Evolutionary conservation across 2,329 filamentous ascomycete species (phyloP).

Genomic region (Thermomyces lanuginosus): DNA sequence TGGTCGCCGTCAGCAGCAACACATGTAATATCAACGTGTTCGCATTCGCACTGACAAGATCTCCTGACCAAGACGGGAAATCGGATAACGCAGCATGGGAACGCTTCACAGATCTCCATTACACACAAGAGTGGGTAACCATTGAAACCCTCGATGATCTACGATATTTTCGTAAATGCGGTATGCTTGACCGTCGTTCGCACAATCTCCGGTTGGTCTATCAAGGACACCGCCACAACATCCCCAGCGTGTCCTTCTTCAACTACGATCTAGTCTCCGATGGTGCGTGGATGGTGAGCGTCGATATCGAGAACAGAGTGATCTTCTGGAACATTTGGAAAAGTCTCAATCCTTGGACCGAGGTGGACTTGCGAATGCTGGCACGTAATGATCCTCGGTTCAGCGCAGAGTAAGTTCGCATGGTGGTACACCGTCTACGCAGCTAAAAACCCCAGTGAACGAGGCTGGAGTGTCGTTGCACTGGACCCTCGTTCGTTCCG

Average conservation of each 20-base stretch:
- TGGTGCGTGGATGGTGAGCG: slow-evolving; percentile 41
- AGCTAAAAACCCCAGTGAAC: slow-evolving; percentile 11
- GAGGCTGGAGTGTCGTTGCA: slow-evolving; percentile 32
- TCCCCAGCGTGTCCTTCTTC: slow-evolving; percentile 43
- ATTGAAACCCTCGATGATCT: slow-evolving; percentile 14
- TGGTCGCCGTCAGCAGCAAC: slow-evolving; percentile 79
- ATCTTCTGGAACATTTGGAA: slow-evolving; percentile 36
- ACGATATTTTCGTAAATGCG: slow-evolving; percentile 13
- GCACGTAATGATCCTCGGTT: too few species aligned
- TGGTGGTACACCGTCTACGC: not conserved
- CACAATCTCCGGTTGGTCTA: slow-evolving; percentile 29
- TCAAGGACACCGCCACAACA: slow-evolving; percentile 33
- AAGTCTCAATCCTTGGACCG: slow-evolving; percentile 12
- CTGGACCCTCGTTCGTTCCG: slow-evolving; percentile 30
- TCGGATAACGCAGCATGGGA: too few species aligned
- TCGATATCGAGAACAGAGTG: slow-evolving; percentile 37
- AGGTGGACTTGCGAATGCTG: slow-evolving; percentile 17
- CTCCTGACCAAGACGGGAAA: too few species aligned
- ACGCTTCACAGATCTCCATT: too few species aligned
- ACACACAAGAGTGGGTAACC: too few species aligned
- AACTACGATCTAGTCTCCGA: slow-evolving; percentile 40
- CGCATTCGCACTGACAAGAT: slow-evolving; percentile 45
- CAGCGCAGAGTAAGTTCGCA: slow-evolving; percentile 10
- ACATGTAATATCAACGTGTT: slow-evolving; percentile 43
- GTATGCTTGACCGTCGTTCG: slow-evolving; percentile 19